A percentile compares a stretch with the other conserved stretches of the same genome.
These are phyloP conservation scores for Solanum etuberosum DNA, from an alignment of 257 asterid species.

Conservation along the genomic window DNA sequence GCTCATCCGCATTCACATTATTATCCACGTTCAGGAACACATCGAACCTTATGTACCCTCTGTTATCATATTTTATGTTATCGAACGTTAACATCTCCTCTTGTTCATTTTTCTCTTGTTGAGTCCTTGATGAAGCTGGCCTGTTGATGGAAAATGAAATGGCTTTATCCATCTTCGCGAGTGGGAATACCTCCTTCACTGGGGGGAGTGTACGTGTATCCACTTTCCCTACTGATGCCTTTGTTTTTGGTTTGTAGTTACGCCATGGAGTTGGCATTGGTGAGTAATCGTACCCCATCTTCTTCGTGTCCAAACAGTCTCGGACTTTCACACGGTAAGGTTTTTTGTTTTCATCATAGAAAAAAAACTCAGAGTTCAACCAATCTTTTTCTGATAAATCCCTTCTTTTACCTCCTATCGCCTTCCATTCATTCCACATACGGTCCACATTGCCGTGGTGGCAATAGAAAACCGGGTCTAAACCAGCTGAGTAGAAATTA, in stretches of 20 bases:
- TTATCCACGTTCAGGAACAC: conserved; percentile 47
- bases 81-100: conserved; percentile 26
- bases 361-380: conserved; percentile 32
- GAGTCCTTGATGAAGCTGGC: not conserved
- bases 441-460: conserved; percentile 7
- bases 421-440: not conserved
- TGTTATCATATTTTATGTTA: conserved; percentile 10
- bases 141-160: conserved; percentile 19
- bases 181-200: conserved; percentile 18
- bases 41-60: conserved; percentile 32
- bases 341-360: conserved; percentile 34
- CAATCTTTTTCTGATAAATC: conserved; percentile 20
- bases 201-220: not conserved
- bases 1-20: conserved; percentile 7
- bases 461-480: conserved; percentile 6
- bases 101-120: conserved; percentile 13
- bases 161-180: conserved; percentile 2
- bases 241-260: conserved; percentile 19
- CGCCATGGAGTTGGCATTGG: conserved; percentile 32
- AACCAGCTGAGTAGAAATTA: conserved; percentile 5
- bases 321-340: conserved; percentile 33
- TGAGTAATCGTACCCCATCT: conserved; percentile 33
- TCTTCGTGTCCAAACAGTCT: conserved; percentile 14
- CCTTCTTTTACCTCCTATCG: not conserved
- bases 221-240: not conserved